phyloP scores from a whole-genome alignment of 257 asterid genomes.

The Rubia yunnanensis region DNA sequence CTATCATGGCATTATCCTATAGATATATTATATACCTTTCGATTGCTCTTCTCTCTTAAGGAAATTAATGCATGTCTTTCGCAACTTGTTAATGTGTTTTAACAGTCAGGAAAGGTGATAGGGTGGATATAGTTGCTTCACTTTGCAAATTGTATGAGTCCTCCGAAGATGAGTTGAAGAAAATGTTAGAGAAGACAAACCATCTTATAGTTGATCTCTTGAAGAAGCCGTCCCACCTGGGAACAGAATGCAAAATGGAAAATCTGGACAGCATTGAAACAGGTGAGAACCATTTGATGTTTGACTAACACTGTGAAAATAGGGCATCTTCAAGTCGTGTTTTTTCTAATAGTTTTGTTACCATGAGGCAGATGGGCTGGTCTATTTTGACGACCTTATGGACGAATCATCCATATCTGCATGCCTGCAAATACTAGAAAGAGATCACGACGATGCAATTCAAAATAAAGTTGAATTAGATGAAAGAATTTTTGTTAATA shows the following conservation, averaged over 20 bases:
- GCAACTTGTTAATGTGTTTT: slow-evolving; percentile 13
- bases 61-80: slow-evolving; percentile 3
- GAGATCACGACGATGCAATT: slow-evolving; percentile 51
- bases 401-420: slow-evolving; percentile 56
- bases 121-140: slow-evolving; percentile 66
- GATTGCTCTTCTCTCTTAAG: background rate
- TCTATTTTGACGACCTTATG: slow-evolving; percentile 67
- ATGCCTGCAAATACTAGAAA: slow-evolving; percentile 49
- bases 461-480: slow-evolving; percentile 63
- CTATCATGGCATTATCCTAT: background rate
- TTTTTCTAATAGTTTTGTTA: slow-evolving; percentile 6
- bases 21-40: background rate
- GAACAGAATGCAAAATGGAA: slow-evolving; percentile 46
- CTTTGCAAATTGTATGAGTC: slow-evolving; percentile 70
- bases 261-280: slow-evolving; percentile 50
- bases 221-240: slow-evolving; percentile 50
- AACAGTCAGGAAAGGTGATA: slow-evolving; percentile 71
- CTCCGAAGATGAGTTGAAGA: slow-evolving; percentile 70
- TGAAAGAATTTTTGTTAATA: slow-evolving; percentile 76
- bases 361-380: slow-evolving; percentile 60
- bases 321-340: background rate
- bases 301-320: background rate
- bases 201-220: slow-evolving; percentile 46
- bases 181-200: slow-evolving; percentile 58
- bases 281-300: slow-evolving; percentile 32